These are phyloP conservation scores for Gossypium stocksii DNA, from an alignment of 345 rosid species.

Conservation along the genomic window DNA sequence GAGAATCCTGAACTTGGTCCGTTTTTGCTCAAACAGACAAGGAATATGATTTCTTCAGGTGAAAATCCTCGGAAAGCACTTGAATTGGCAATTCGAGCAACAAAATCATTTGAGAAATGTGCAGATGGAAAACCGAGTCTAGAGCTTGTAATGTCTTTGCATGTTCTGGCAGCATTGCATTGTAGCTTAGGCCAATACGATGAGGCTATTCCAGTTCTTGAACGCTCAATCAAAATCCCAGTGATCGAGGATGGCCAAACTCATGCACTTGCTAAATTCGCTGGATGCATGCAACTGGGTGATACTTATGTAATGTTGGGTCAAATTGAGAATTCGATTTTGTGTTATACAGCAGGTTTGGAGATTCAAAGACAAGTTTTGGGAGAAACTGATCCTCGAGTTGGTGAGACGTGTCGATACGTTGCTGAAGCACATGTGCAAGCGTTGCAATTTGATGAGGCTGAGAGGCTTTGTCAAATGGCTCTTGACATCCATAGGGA, in stretches of 20 bases:
- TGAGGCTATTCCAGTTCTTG: slow-evolving; percentile 79
- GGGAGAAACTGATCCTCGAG: slow-evolving; percentile 70
- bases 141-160: slow-evolving; percentile 78
- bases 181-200: slow-evolving; percentile 57
- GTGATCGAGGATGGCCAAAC: slow-evolving; percentile 66
- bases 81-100: slow-evolving; percentile 54
- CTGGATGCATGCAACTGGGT: slow-evolving; percentile 97
- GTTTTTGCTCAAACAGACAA: slow-evolving; percentile 60
- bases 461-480: slow-evolving; percentile 69
- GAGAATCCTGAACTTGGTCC: slow-evolving; percentile 67
- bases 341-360: slow-evolving; percentile 77
- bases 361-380: slow-evolving; percentile 87
- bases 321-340: slow-evolving; percentile 73
- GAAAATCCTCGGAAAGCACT: slow-evolving; percentile 66
- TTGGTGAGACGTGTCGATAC: slow-evolving; percentile 79
- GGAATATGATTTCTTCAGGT: slow-evolving; percentile 64
- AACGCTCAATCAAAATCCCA: slow-evolving; percentile 74
- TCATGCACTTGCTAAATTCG: slow-evolving; percentile 86
- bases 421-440: slow-evolving; percentile 89
- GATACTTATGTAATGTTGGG: slow-evolving; percentile 81
- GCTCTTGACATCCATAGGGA: slow-evolving; percentile 74
- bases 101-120: slow-evolving; percentile 56
- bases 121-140: slow-evolving; percentile 46
- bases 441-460: slow-evolving; percentile 79
- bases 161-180: slow-evolving; percentile 65